Evolutionary conservation across 805 yeast genomes (phyloP), one percentile per base, ranked within the genome.

Genomic region (Ogataea pilisensis): DNA sequence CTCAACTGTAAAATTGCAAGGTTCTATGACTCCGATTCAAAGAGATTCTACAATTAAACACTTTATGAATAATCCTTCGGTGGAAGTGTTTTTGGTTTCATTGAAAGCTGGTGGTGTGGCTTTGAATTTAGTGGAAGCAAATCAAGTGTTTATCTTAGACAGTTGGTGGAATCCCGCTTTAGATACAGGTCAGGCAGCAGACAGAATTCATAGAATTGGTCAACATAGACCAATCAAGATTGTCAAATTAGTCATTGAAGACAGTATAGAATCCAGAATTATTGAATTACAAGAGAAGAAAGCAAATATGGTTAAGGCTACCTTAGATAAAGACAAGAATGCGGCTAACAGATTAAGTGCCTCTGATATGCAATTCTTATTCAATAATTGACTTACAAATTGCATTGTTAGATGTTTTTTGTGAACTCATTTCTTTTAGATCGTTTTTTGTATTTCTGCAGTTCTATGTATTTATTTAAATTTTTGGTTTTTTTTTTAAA

Each of bases 151-250:
- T 52, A 73, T 93, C 34, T 71, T 93, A 70, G 99, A 93, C 55
- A 98, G 98, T 27, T 93, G 99, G 99, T 93, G 99, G 98, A 95
- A 93, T 60, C 98, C 98, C 1, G 85, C 95, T 51, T 93, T 91
- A 7, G 99, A 93, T 61, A 93, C 97, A 89, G 65, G 65, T 2
- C 99, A 93, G 62, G 83, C 95, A 37, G 96, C 95, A 64, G 99
- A 93, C 63, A 80, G 99, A 66, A 97, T 93, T 18, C 98, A 93
- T 64, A 79, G 99, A 65, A 93, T 93, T 48, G 97, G 98, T 5
- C 99, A 93, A 61, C 85, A 76, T 53, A 68, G 99, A 50, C 99
- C 99, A 0, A 96, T 93, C 8, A 76, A 87, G 47, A 88, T 93
- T 50, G 89, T 96, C 8, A 75, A 97, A 35, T 80, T 93, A 57